Evolutionary conservation across 768 basidiomycete genomes (phyloP), one percentile per base, ranked within the genome.

Genomic region (Serendipita vermifera): DNA sequence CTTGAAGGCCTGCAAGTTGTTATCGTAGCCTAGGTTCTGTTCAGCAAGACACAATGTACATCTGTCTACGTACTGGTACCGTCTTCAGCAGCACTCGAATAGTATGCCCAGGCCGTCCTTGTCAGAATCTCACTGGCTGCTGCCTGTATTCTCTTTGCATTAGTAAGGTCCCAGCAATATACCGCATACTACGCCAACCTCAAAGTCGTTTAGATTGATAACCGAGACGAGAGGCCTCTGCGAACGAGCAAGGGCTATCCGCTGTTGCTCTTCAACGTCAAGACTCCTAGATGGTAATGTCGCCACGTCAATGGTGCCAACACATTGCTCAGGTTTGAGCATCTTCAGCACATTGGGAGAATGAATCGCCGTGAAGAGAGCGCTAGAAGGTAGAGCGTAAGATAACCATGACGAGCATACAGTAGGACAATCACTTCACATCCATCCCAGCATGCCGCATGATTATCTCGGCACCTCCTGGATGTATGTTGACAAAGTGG

Each of bases 1-100:
- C 38, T 77, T 73, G 67, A 87, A 92, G n/a, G 87, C 86, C 38
- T 77, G 75, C n/a, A 76, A 72, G 60, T 91, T 92, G 66, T 90
- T 85, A 7, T 64, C 58, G 62, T 77, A 68, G 9, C 80, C 84
- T 86, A 62, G 38, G 55, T 31, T 33, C 46, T 62, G 33, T 35
- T 27, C 39, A 6, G 27, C 60, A 61, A 36, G 62, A 59, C 31
- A 59, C 41, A 58, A 60, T 62, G 24, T 46, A 27, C 3, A 57
- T 35, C 3, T 39, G 26, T 20, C n/a, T 11, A 71, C 80, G 55
- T 67, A 90, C 89, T 72, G 61, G 83, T 77, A 64, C 85, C 82
- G 63, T 93, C 90, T 64, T 96, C 92, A 1, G 88, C 83, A 15
- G 91, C 93, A n/a, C 89, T 92, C 0, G 87, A 90, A 64, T 97